Conservation (phyloP, 306 rosid species). For the Cicer bijugum region DNA sequence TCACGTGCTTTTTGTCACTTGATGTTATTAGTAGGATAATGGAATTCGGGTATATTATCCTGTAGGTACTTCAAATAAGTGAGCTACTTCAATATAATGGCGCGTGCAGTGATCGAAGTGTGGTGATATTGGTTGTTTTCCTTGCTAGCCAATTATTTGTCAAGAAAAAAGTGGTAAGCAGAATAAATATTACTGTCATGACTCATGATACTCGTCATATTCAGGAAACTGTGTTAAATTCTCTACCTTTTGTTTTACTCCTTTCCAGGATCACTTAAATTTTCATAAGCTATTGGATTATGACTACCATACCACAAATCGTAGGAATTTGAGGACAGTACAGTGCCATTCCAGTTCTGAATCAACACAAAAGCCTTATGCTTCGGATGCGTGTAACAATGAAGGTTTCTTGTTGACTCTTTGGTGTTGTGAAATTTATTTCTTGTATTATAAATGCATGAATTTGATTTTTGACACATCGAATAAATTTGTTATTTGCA, state of each 20-base stretch:
- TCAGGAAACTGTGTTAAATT: slow-evolving; percentile 25
- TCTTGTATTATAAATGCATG: slow-evolving; percentile 4
- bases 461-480: slow-evolving; percentile 25
- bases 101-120: slow-evolving; percentile 76
- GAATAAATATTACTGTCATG: slow-evolving; percentile 16
- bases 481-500: slow-evolving; percentile 31
- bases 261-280: slow-evolving; percentile 72
- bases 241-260: slow-evolving; percentile 29
- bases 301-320: slow-evolving; percentile 58
- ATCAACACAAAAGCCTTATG: slow-evolving; percentile 48
- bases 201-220: slow-evolving; percentile 4
- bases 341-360: slow-evolving; percentile 53
- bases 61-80: slow-evolving; percentile 87
- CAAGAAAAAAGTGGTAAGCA: slow-evolving; percentile 82
- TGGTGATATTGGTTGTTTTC: slow-evolving; percentile 84
- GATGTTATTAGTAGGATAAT: neutral
- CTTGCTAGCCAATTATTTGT: slow-evolving; percentile 84
- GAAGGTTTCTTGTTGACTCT: slow-evolving; percentile 62
- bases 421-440: slow-evolving; percentile 32
- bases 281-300: slow-evolving; percentile 78
- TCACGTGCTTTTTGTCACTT: slow-evolving; percentile 16
- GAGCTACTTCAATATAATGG: slow-evolving; percentile 83
- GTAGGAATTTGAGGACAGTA: slow-evolving; percentile 52
- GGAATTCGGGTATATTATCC: slow-evolving; percentile 13
- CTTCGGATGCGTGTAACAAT: slow-evolving; percentile 43